phyloP scores from a whole-genome alignment of 305 asterid species.

The Ajuga reptans region DNA sequence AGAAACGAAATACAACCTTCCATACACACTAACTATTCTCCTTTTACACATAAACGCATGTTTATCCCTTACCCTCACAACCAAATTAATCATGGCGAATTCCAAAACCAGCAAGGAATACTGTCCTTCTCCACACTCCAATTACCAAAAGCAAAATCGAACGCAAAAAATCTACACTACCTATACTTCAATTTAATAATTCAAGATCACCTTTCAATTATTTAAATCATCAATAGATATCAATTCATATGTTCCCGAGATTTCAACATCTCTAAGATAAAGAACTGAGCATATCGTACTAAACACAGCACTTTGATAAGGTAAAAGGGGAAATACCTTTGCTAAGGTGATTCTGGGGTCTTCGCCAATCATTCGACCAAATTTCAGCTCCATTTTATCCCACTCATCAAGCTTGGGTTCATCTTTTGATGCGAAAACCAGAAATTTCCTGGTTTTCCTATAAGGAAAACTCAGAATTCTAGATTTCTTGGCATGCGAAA shows the following conservation, averaged over 20 bases:
- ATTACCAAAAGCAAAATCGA: conserved; percentile 9
- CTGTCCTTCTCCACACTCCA: not conserved
- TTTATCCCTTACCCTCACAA: not conserved
- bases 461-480: conserved; percentile 28
- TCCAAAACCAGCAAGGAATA: not conserved
- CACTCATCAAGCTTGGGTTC: conserved; percentile 57
- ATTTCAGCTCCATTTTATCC: conserved; percentile 91
- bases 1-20: not conserved
- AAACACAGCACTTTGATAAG: not conserved
- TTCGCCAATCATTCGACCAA: conserved; percentile 86
- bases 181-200: not conserved
- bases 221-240: not conserved
- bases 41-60: not conserved
- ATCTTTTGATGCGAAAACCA: conserved; percentile 59
- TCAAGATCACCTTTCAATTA: not conserved
- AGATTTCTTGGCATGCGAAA: conserved; percentile 25
- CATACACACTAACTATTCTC: not conserved
- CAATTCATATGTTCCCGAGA: not conserved
- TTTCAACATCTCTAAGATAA: too few species aligned
- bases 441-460: conserved; percentile 42
- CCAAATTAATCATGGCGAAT: conserved; percentile 6
- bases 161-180: not conserved
- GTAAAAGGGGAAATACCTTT: conserved; percentile 44
- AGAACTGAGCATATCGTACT: not conserved
- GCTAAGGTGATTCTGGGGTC: conserved; percentile 90